Conservation (phyloP, 148 eudicot species). For the Camellia granthamiana region DNA sequence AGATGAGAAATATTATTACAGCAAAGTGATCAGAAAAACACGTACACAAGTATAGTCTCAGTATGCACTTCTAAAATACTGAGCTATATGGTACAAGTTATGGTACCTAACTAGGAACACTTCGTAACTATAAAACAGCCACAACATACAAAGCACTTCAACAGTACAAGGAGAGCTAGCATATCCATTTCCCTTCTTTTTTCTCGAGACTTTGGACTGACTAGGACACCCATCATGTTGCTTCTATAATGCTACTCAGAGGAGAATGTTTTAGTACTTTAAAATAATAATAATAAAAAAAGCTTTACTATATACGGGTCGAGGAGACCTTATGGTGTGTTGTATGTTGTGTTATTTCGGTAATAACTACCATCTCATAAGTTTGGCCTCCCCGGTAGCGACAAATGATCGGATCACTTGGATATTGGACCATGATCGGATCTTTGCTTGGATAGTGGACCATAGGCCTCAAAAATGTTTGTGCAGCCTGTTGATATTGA, state of each 20-base stretch:
- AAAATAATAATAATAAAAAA: neutral
- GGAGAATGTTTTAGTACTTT: neutral
- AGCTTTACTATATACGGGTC: neutral
- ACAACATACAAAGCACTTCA: neutral
- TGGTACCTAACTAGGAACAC: neutral
- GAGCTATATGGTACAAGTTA: neutral
- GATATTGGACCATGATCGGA: neutral
- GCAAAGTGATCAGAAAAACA: neutral
- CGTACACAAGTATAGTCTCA: neutral
- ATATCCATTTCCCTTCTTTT: neutral
- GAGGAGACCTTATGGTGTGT: neutral
- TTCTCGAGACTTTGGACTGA: neutral
- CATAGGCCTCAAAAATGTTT: neutral
- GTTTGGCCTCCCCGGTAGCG: neutral
- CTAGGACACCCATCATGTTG: neutral
- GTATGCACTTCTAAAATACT: neutral
- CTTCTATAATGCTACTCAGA: neutral
- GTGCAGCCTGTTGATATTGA: neutral
- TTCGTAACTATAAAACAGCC: neutral
- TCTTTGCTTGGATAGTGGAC: neutral
- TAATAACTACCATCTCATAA: neutral
- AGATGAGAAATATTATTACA: too few species aligned
- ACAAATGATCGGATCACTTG: neutral
- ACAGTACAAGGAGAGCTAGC: neutral
- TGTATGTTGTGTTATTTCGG: neutral